Base-by-base conservation (phyloP, 2,329 filamentous ascomycete species). In the Colletotrichum liriopes region DNA sequence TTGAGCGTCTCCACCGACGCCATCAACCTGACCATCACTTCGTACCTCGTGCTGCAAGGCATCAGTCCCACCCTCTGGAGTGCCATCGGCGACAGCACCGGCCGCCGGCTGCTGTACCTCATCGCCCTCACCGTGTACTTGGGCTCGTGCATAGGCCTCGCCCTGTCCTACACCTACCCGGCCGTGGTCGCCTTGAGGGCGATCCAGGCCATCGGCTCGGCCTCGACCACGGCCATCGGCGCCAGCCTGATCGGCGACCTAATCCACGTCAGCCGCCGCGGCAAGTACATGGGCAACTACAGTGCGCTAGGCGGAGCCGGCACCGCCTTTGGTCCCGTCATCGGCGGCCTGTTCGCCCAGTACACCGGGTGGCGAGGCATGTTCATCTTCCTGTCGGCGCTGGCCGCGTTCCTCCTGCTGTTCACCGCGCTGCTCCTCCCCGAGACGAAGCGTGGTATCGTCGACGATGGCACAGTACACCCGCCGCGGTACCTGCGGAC, bases 21-120 rank as follows among this genome's bases (percentile, higher is more conserved):
- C 51, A 68, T 84, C 60, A 83, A 83, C 70, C 72, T 84, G 32
- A 81, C 81, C 8, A 76, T 84, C 56, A 84, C 83, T 7, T 80
- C 81, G 0, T 84, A 84, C 69, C 78, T 83, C 76, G 79, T 87
- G 41, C 80, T 86, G 18, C 84, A 86, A 76, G 85, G 81, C 7
- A 75, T 87, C 11, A 80, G 82, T 0, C 85, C 85, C 0, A 79
- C 80, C 11, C 77, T 86, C 37, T 79, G 83, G 23, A 85, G 83
- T 9, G 80, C 80, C n/a, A 78, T 86, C 18, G 81, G 84, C 0
- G 85, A 86, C 63, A 62, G 63, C 23, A 29, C 63, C 9, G 61
- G 67, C 12, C 67, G 62, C 14, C 51, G 61, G 14, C 51, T 43
- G 32, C 43, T 70, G 2, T 70, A 59, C 39, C 41, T 70, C 37